These are phyloP conservation scores for Kurtzmaniella fragi DNA, from an alignment of 805 yeast species.

Conservation along the genomic window DNA sequence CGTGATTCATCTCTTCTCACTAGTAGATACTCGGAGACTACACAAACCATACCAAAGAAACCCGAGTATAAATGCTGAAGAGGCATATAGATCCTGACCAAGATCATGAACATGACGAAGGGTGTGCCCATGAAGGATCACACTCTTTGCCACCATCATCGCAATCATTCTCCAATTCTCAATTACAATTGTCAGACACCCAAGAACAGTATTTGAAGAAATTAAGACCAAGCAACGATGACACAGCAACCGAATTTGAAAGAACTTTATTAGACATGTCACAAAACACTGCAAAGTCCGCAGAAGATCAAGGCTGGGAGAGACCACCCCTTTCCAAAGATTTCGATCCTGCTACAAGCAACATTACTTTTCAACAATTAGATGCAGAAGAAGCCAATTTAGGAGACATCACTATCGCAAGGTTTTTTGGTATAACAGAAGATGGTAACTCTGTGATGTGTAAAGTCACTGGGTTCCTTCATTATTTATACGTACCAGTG, in stretches of 20 bases:
- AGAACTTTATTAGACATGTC: slow-evolving; percentile 35
- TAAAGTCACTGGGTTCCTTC: slow-evolving; percentile 82
- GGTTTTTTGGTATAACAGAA: slow-evolving; percentile 89
- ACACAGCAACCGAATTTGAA: slow-evolving; percentile 39
- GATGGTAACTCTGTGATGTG: slow-evolving; percentile 87
- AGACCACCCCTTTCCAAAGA: slow-evolving; percentile 53
- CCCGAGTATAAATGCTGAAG: background rate
- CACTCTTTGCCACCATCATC: slow-evolving; percentile 31
- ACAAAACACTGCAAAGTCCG: slow-evolving; percentile 17
- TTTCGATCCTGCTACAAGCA: slow-evolving; percentile 45
- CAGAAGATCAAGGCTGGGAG: slow-evolving; percentile 38
- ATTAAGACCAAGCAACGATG: slow-evolving; percentile 25
- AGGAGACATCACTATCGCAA: slow-evolving; percentile 57
- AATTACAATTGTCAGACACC: slow-evolving; percentile 20
- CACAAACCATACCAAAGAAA: too few species aligned
- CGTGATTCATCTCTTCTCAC: too few species aligned
- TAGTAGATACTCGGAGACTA: too few species aligned
- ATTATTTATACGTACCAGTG: slow-evolving; percentile 88
- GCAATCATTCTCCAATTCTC: slow-evolving; percentile 14
- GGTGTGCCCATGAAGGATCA: slow-evolving; percentile 11
- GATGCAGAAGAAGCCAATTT: slow-evolving; percentile 84
- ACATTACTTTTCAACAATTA: slow-evolving; percentile 79
- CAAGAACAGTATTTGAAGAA: slow-evolving; percentile 32
- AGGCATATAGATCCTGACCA: background rate
- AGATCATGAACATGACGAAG: slow-evolving; percentile 9